Conservation (phyloP, 805 yeast genomes). For the Tetrapisispora pingtungensis region DNA sequence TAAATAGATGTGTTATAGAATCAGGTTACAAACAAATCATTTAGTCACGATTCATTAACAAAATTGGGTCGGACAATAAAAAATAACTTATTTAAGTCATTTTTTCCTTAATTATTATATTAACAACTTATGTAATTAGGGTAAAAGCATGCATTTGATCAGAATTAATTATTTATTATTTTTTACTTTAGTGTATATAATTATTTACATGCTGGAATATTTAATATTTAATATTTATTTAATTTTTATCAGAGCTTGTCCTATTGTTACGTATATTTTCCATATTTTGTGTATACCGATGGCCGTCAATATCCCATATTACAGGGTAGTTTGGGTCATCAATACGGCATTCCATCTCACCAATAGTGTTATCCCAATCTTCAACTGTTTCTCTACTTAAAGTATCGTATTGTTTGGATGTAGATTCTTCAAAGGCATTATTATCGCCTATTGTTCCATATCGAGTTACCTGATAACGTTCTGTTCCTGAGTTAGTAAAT, state of each 20-base stretch:
- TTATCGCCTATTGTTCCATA: constrained; percentile 12
- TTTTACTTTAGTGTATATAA: no score
- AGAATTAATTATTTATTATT: not conserved
- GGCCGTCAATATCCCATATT: constrained; percentile 21
- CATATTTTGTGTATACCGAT: constrained; percentile 20
- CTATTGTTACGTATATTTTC: constrained; percentile 9
- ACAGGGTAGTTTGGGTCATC: constrained; percentile 29
- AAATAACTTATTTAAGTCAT: not conserved
- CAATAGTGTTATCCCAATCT: constrained; percentile 21
- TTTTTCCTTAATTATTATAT: no score
- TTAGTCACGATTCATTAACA: not conserved
- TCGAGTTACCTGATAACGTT: constrained; percentile 64
- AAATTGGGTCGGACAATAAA: no score
- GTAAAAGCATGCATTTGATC: not conserved
- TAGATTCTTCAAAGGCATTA: not conserved
- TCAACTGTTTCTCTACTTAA: constrained; percentile 1
- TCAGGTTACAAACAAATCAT: not conserved
- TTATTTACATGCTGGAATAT: not conserved
- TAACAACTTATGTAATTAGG: no score
- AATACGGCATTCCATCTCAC: constrained; percentile 18
- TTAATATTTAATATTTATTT: not conserved
- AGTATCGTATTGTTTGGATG: not conserved
- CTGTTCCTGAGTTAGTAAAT: constrained; percentile 66
- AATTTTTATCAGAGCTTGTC: no score
- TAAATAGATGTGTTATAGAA: constrained; percentile 1